Evolutionary conservation across 2,329 filamentous ascomycete genomes (phyloP), one percentile per base, ranked within the genome.

Genomic region (Cadophora sp.): DNA sequence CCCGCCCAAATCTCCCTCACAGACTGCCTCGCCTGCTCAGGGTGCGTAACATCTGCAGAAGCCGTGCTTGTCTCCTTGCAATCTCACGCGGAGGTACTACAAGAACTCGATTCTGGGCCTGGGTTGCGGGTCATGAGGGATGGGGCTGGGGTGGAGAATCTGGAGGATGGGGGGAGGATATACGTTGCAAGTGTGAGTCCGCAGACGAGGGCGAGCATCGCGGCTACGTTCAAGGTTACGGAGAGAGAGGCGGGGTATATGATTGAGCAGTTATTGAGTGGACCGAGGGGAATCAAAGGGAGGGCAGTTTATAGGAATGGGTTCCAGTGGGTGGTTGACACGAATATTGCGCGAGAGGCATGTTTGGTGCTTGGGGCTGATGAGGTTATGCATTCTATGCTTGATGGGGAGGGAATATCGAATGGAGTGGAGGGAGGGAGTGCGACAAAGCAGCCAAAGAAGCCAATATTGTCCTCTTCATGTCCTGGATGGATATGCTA

Each of bases 401-500:
- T 59, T 33, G 67, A 72, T 51, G 70, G 39, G 65, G 62, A 69
- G 56, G 65, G 43, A 14, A 62, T 39, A 18, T 20, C 51, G 24
- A 69, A 66, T 60, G 65, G 24, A 18, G 27, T n/a, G 11, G 47
- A 41, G 14, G 50, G 20, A 16, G 59, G 51, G 18, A 30, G 18
- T 36, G 64, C 62, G 6, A 53, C 16, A 4, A 72, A 70, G 39
- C 66, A 71, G 55, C 71, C 78, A 4, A 70, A 75, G 24, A 82
- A 82, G 68, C 92, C 93, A 0, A 88, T 95, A 36, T 84, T 99
- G 51, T 93, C 94, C 9, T 94, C 94, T 3, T 93, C 93, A 22
- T 99, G 96, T 78, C 96, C 96, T 0, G 96, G 96, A 8, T 99
- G 96, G 94, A 95, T 99, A 65, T 99, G 96, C 81, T 99, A 99